phyloP scores from a whole-genome alignment of 1,139 yeast species.

The Zygoascus meyerae region DNA sequence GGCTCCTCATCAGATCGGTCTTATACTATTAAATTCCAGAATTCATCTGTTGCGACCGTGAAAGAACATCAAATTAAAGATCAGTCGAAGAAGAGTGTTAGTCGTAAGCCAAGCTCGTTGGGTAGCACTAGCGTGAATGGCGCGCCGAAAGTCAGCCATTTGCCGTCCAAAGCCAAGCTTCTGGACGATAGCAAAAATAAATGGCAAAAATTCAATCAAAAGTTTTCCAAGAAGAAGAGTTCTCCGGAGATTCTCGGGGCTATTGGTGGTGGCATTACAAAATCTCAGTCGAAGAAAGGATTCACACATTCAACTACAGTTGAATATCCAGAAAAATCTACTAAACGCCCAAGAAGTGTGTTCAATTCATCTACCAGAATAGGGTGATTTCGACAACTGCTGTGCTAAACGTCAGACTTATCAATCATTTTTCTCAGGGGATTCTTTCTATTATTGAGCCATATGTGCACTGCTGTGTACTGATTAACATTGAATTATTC shows the following conservation, averaged over 20 bases:
- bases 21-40: slow-evolving; percentile 28
- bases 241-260: neutral
- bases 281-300: neutral
- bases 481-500: neutral
- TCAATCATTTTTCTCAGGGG: no score
- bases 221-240: slow-evolving; percentile 20
- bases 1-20: slow-evolving; percentile 27
- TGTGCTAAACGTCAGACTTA: no score
- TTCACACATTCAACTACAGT: neutral
- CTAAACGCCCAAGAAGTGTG: neutral
- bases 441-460: no score
- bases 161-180: slow-evolving; percentile 20
- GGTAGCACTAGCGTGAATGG: neutral
- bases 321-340: neutral
- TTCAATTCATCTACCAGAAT: slow-evolving; percentile 3
- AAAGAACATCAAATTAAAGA: slow-evolving; percentile 20
- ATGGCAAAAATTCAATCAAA: slow-evolving; percentile 33
- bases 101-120: slow-evolving; percentile 1
- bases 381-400: neutral
- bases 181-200: slow-evolving; percentile 28
- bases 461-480: neutral
- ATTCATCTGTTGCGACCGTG: slow-evolving; percentile 26
- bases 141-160: slow-evolving; percentile 8
- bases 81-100: slow-evolving; percentile 2
- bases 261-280: neutral